Evolutionary conservation across 768 basidiomycete species (phyloP), one percentile per base, ranked within the genome.

Genomic region (Hygrocybe punicea): DNA sequence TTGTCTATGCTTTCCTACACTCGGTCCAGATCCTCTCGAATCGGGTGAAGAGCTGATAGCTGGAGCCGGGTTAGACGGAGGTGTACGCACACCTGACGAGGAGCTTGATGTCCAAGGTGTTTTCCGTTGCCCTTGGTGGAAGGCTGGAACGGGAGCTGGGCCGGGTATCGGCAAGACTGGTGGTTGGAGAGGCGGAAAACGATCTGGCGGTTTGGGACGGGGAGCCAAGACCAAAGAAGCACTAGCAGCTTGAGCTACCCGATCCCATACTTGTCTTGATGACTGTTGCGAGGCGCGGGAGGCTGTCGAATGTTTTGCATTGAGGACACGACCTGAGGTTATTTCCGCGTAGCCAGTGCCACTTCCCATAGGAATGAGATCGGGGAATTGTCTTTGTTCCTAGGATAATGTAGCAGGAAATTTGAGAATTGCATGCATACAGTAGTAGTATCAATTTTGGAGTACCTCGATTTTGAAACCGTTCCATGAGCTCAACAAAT

Each of bases 331-430:
- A 5, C 92, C 93, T 23, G 86, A 84, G 3, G 91, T 78, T 59
- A 94, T 88, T 0, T 85, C 87, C 0, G 92, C 86, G 61, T 89
- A 95, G 44, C 84, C 85, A 0, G 83, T 74, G 8, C 87, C 86
- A 0, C 79, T 67, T 2, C 81, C 69, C 3, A 78, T 76, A 4
- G 86, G 85, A 0, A 78, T 69, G 4, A 94, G 78, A 49, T 92
- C 86, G 0, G 93, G 93, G 74, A 93, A 93, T 62, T 93, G 85
- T 67, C 84, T 83, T 17, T 85, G 87, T 84, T 91, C 89, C 89
- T 93, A 59, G 25, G n/a, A n/a, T n/a, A n/a, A n/a, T n/a, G n/a
- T n/a, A n/a, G n/a, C n/a, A n/a, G n/a, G 55, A 21, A 62, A 29
- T 29, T 36, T 16, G 23, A 24, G n/a, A 46, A 25, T 34, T 7